phyloP scores from a whole-genome alignment of 1,284 basidiomycete species.

The Trametes polyzona region DNA sequence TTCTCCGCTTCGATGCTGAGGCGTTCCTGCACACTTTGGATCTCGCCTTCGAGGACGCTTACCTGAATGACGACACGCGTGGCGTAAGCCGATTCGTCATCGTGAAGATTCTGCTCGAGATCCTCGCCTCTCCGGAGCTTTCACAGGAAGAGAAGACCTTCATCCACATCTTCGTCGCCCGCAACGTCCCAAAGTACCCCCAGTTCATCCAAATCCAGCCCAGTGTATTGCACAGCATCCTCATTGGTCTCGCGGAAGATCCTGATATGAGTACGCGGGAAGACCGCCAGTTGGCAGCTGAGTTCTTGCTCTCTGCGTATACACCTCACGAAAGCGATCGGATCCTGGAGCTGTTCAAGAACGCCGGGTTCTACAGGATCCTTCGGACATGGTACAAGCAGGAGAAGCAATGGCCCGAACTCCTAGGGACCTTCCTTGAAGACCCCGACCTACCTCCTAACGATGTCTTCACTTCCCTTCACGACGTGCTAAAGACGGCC shows the following conservation, averaged over 20 bases:
- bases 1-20: constrained; percentile 92
- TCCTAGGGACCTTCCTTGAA: constrained; percentile 77
- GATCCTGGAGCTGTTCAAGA: constrained; percentile 74
- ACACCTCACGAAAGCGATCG: constrained; percentile 79
- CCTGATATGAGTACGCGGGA: constrained; percentile 78
- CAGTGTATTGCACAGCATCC: constrained; percentile 73
- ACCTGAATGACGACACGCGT: constrained; percentile 79
- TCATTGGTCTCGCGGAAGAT: constrained; percentile 80
- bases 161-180: constrained; percentile 93
- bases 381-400: constrained; percentile 80
- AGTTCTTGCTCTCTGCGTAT: constrained; percentile 94
- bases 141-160: constrained; percentile 75
- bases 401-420: constrained; percentile 75
- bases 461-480: constrained; percentile 68
- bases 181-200: constrained; percentile 96
- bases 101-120: constrained; percentile 85
- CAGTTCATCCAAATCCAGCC: constrained; percentile 80
- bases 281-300: constrained; percentile 93
- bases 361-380: constrained; percentile 91
- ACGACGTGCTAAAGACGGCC: constrained; percentile 61
- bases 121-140: constrained; percentile 61
- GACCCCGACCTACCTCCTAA: constrained; percentile 69
- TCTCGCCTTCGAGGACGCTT: constrained; percentile 92
- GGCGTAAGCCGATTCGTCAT: constrained; percentile 81
- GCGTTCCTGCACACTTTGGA: constrained; percentile 94